phyloP scores from a whole-genome alignment of 73 alveolate species.

The Paramecium biaurelia region DNA sequence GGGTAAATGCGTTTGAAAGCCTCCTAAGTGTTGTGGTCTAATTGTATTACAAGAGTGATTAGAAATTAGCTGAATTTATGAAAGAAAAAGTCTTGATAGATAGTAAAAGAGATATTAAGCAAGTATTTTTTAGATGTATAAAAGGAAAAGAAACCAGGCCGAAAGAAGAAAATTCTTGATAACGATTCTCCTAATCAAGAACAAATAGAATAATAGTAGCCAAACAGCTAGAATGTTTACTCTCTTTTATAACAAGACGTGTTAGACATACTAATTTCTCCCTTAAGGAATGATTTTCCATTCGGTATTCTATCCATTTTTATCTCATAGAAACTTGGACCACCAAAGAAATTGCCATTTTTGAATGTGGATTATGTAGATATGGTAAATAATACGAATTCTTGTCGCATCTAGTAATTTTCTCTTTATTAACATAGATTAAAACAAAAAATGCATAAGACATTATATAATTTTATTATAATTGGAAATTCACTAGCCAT shows the following conservation, averaged over 20 bases:
- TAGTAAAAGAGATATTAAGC: background rate
- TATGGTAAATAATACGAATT: slow-evolving; percentile 60
- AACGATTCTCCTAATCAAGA: background rate
- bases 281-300: slow-evolving; percentile 51
- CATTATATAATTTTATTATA: slow-evolving; percentile 33
- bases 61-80: slow-evolving; percentile 42
- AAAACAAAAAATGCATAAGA: slow-evolving; percentile 49
- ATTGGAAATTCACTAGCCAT: slow-evolving; percentile 60
- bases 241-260: background rate
- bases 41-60: slow-evolving; percentile 52
- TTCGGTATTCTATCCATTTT: slow-evolving; percentile 35
- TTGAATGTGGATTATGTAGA: slow-evolving; percentile 65
- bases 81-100: slow-evolving; percentile 1
- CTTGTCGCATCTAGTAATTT: slow-evolving; percentile 32
- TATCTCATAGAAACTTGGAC: slow-evolving; percentile 54
- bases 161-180: slow-evolving; percentile 36
- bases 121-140: background rate
- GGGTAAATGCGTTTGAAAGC: slow-evolving; percentile 42
- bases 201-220: background rate
- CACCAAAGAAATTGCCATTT: slow-evolving; percentile 52
- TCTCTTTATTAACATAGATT: background rate
- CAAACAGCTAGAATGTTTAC: background rate
- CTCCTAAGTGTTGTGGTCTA: slow-evolving; percentile 28
- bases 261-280: slow-evolving; percentile 41
- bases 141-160: slow-evolving; percentile 42